Evolutionary conservation across 805 yeast species (phyloP).

Genomic region (Saccharomycopsis amapae): DNA sequence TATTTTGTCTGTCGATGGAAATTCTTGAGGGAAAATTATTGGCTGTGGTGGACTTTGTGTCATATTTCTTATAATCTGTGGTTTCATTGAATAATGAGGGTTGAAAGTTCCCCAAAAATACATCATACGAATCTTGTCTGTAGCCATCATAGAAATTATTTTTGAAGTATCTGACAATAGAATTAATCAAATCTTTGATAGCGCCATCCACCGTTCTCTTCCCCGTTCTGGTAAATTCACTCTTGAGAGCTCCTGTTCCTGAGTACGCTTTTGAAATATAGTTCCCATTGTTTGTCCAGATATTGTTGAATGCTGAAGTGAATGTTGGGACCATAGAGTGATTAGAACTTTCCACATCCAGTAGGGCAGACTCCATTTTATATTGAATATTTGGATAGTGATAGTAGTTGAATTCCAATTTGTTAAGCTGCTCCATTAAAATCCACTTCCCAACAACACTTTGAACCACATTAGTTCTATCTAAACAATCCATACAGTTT

Average conservation of each 20-base stretch:
- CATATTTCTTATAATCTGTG: constrained; percentile 2
- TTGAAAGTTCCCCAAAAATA: constrained; percentile 67
- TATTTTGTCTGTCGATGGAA: no score
- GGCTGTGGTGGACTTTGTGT: background rate
- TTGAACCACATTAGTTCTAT: constrained; percentile 86
- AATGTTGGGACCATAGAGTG: background rate
- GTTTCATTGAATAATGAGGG: constrained; percentile 8
- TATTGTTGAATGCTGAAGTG: constrained; percentile 54
- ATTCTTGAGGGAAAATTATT: no score
- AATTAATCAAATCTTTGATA: constrained; percentile 71
- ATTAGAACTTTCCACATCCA: background rate
- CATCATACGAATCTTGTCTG: constrained; percentile 89
- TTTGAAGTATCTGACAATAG: constrained; percentile 75
- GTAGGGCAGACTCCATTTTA: background rate
- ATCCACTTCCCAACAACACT: constrained; percentile 19
- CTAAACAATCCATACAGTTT: constrained; percentile 97
- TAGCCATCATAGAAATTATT: constrained; percentile 86
- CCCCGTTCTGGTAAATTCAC: constrained; percentile 95
- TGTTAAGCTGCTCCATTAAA: background rate
- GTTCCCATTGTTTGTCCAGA: constrained; percentile 98
- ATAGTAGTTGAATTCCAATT: background rate
- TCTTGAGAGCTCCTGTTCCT: constrained; percentile 95
- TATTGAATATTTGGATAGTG: background rate
- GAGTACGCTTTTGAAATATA: constrained; percentile 84
- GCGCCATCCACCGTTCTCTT: constrained; percentile 83